Evolutionary conservation across 257 asterid species (phyloP).

Genomic region (Salvia splendens): DNA sequence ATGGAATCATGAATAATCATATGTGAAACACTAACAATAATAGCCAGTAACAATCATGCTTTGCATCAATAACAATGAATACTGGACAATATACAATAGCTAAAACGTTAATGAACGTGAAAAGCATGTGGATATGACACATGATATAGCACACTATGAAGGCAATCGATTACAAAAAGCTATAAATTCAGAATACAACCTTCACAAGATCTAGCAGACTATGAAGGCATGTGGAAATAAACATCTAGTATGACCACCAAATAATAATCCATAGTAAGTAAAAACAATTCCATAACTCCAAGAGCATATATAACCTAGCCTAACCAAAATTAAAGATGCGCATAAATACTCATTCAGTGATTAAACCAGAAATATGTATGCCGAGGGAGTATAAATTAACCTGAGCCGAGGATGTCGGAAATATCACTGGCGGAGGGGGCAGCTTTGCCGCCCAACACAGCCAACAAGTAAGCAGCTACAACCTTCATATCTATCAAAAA

Average conservation of each 20-base stretch:
- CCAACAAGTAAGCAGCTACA: constrained; percentile 55
- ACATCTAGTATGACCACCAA: background rate
- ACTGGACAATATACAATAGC: background rate
- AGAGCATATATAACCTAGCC: background rate
- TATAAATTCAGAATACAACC: background rate
- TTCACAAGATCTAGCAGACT: background rate
- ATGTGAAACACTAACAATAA: no score
- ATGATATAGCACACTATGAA: no score
- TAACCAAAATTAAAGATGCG: background rate
- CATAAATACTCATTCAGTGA: no score
- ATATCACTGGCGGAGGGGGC: constrained; percentile 47
- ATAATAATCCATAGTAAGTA: background rate
- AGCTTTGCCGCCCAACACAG: constrained; percentile 58
- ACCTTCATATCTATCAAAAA: constrained; percentile 48
- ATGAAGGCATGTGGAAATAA: background rate
- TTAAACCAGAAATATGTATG: background rate
- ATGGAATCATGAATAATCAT: no score
- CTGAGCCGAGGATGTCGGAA: constrained; percentile 44
- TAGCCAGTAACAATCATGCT: background rate
- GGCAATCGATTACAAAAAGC: no score
- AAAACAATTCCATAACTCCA: background rate
- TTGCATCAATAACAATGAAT: background rate
- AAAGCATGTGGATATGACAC: background rate
- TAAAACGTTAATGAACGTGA: background rate
- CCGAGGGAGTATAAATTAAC: constrained; percentile 19